These are phyloP conservation scores for Cryphonectria naterciae DNA, from an alignment of 2,329 filamentous ascomycete genomes.

Conservation along the genomic window DNA sequence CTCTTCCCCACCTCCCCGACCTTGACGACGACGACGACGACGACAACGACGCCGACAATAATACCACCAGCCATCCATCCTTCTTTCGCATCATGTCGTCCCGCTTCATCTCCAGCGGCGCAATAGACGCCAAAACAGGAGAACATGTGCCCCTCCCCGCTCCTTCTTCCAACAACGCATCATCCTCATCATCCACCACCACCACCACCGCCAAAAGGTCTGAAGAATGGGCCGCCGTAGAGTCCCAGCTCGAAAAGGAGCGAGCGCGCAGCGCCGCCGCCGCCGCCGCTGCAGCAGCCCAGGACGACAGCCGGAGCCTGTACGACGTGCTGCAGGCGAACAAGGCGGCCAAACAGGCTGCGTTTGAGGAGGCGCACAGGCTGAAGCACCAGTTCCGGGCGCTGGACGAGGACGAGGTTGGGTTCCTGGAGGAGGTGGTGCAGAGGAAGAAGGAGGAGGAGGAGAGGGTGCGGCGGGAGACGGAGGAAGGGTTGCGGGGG, in stretches of 20 bases:
- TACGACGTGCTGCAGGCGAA: constrained; percentile 81
- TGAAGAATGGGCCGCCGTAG: constrained; percentile 66
- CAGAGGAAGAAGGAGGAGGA: constrained; percentile 57
- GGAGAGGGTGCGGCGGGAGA: constrained; percentile 57
- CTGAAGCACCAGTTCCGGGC: constrained; percentile 78
- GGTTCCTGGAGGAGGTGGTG: constrained; percentile 68
- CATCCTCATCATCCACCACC: constrained; percentile 8
- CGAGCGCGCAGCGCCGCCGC: constrained; percentile 50
- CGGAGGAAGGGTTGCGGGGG: constrained; percentile 57
- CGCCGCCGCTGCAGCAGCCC: constrained; percentile 47
- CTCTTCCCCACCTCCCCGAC: not conserved
- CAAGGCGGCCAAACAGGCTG: constrained; percentile 83
- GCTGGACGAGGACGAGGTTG: constrained; percentile 78
- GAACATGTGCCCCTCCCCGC: constrained; percentile 31
- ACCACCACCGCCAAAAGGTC: constrained; percentile 34
- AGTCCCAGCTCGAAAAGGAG: constrained; percentile 66
- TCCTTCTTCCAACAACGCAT: not conserved
- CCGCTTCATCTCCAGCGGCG: constrained; percentile 61
- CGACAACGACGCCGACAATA: no score
- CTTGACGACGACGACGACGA: not conserved
- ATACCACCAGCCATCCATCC: not conserved
- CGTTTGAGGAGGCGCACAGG: constrained; percentile 73
- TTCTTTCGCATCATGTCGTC: constrained; percentile 47
- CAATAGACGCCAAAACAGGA: constrained; percentile 48
- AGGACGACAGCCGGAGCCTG: constrained; percentile 52